Base-by-base conservation (phyloP, 1,284 basidiomycete species). In the Boletus coffeatus region DNA sequence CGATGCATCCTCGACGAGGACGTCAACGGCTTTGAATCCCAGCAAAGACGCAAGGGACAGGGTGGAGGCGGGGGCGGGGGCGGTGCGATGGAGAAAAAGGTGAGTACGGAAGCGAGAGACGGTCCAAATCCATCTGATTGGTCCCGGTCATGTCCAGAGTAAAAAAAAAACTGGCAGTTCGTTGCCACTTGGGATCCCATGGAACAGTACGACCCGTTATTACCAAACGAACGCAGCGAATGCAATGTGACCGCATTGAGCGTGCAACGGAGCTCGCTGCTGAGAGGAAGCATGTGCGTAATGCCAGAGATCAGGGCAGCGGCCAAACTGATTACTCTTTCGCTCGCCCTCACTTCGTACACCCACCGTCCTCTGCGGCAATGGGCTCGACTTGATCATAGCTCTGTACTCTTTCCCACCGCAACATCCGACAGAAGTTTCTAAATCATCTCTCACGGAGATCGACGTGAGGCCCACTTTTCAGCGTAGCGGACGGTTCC, bases 151-250 rank as follows among this genome's bases (percentile, higher is more conserved):
- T 14, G 66, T 60, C 67, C 68, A 91, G 87, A 87, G 88, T 69
- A 89, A 87, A 67, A 81, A 67, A 81, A 37, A 39, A 29, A 29
- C 68, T 74, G 78, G 0, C 82, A 81, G 56, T 74, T 79, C 7
- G 66, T 83, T 2, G 75, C 75, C 2, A 75, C 82, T 3, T 93
- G 91, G 91, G 90, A 93, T 73, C 91, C 91, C 8, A 74, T 76
- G 63, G 92, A 93, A 68, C 80, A 79, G 37, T 94, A 94, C 69
- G 92, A 94, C 66, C 88, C 91, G 3, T 75, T 87, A 36, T 83
- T 89, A 39, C 92, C 93, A 2, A 94, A 93, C 66, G 92, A 94
- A 68, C 94, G 94, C 74, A 88, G 88, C 67, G 91, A 93, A 68
- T 92, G 86, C 83, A 85, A 66, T 85, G 84, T 62, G 89, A 92